Evolutionary conservation across 441 rosid species (phyloP), one percentile per base, ranked within the genome.

Genomic region (Aleurites moluccanus): DNA sequence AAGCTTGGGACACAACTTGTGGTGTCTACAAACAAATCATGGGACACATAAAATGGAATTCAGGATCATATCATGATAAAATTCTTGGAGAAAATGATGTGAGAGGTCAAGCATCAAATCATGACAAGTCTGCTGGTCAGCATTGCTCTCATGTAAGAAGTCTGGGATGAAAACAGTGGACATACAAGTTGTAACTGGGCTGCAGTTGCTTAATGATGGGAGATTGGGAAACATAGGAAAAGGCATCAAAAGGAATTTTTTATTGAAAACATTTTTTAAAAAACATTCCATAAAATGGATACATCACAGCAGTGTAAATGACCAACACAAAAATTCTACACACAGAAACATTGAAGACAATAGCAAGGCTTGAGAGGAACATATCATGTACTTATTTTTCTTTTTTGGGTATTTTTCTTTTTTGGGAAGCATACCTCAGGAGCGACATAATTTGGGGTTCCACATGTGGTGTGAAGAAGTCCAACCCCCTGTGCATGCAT

Each of bases 371-470:
- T 14, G 38, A 73, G 52, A 67, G 42, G 42, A 68, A 56, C 56
- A 66, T 59, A 76, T 65, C 67, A 71, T 18, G 40, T 42, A 49
- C 30, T 72, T 61, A 66, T 57, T 7, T 64, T 77, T 65, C 70
- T 53, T 60, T 23, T 49, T 23, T n/a, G 25, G 30, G 33, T 61
- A 66, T 57, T 7, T 64, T 77, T 65, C 70, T 53, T 60, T 23
- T 49, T 23, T n/a, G 25, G 30, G 33, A n/a, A 47, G 44, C 70
- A 59, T 88, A 89, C 97, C 92, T 96, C 97, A 28, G 99, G 99
- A 59, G 98, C 99, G 71, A 92, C 87, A 78, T 96, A 96, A 87
- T 96, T 93, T 13, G 99, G 98, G 69, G 97, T 96, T 82, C 99
- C 99, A 81, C 99, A 96, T 44, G 95, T 88, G 15, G 99, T 96